These are phyloP conservation scores for Penicillium sp. DNA, from an alignment of 2,329 filamentous ascomycete species.

Conservation along the genomic window DNA sequence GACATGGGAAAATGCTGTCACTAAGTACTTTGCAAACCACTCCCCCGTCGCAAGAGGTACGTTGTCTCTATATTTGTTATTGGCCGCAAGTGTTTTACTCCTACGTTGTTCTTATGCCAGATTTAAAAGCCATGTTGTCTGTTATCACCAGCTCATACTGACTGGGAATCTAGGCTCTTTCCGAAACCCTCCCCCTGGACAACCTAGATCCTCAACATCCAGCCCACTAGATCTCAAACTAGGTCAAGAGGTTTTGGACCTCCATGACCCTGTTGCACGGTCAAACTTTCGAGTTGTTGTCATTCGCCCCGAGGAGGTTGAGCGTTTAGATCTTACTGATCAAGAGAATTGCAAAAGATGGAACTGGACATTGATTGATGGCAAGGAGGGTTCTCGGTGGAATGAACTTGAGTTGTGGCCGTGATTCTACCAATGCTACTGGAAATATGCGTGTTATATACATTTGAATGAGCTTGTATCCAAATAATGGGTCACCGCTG, in stretches of 20 bases:
- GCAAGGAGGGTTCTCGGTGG: slow-evolving; percentile 55
- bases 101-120: neutral
- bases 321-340: slow-evolving; percentile 69
- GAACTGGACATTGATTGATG: slow-evolving; percentile 61
- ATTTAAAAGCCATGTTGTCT: neutral
- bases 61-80: slow-evolving; percentile 13
- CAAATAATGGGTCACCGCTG: neutral
- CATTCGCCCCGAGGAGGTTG: slow-evolving; percentile 77
- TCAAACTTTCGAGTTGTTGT: slow-evolving; percentile 81
- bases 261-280: slow-evolving; percentile 68
- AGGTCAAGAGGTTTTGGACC: slow-evolving; percentile 65
- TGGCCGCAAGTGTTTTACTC: neutral
- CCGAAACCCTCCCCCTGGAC: slow-evolving; percentile 68
- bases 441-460: neutral
- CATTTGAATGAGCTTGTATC: neutral
- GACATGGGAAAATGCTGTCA: slow-evolving; percentile 77
- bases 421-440: slow-evolving; percentile 25
- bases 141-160: neutral
- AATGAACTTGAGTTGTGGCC: slow-evolving; percentile 68
- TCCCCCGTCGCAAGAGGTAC: slow-evolving; percentile 72
- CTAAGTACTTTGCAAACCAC: slow-evolving; percentile 85
- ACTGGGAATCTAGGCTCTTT: slow-evolving; percentile 56
- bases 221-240: slow-evolving; percentile 46
- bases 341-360: slow-evolving; percentile 62
- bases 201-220: slow-evolving; percentile 54